Evolutionary conservation across 2,329 filamentous ascomycete genomes (phyloP).

Genomic region (Verticillium nonalfalfae): DNA sequence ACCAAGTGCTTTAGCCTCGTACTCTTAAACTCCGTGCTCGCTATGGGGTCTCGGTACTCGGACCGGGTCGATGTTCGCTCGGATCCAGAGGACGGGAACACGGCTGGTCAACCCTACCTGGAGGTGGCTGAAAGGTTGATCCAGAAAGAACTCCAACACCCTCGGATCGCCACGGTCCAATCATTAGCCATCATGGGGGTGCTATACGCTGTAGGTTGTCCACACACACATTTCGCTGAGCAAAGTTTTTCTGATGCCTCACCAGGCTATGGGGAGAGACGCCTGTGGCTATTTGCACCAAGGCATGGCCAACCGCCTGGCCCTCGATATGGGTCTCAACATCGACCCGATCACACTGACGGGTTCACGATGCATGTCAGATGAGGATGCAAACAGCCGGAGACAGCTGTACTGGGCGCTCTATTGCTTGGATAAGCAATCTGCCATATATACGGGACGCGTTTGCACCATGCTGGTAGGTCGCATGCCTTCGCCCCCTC

Average conservation of each 20-base stretch:
- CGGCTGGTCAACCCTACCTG: conserved; percentile 23
- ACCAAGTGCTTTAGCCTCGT: conserved; percentile 23
- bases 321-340: conserved; percentile 29
- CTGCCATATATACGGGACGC: conserved; percentile 25
- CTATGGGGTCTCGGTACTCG: conserved; percentile 23
- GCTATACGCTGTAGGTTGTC: conserved; percentile 16
- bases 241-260: not conserved
- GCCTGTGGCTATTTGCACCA: conserved; percentile 27
- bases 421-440: conserved; percentile 26
- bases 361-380: conserved; percentile 15
- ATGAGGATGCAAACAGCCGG: conserved; percentile 21
- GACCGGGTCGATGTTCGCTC: conserved; percentile 22
- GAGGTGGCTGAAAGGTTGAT: conserved; percentile 17
- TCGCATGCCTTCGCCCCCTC: not conserved
- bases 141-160: conserved; percentile 16
- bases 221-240: too few species aligned
- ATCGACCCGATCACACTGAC: conserved; percentile 21
- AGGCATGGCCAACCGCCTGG: conserved; percentile 27
- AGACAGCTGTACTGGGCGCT: conserved; percentile 28
- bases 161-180: conserved; percentile 28
- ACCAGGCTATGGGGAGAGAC: conserved; percentile 24
- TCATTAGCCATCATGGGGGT: conserved; percentile 22
- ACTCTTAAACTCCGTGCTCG: conserved; percentile 25
- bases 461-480: conserved; percentile 27
- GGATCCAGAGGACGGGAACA: conserved; percentile 22